Percentiles rank a stretch among this genome's conserved stretches.
Evolutionary conservation across 192 early-diverging fungal genomes (phyloP).

Genomic region (Martensiomyces pterosporus): DNA sequence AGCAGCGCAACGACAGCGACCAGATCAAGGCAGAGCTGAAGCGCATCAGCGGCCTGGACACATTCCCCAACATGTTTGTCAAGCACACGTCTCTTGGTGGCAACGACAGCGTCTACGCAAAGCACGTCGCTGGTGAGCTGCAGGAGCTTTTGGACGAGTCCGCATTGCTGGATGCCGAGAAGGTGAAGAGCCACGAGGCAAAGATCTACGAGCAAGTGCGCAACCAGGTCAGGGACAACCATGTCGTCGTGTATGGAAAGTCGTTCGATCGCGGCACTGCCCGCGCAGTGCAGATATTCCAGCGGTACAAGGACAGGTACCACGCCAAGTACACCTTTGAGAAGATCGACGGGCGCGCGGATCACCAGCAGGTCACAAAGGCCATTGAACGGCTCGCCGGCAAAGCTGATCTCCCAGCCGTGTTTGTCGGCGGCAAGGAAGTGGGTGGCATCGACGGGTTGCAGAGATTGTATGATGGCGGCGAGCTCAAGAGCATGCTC

Average conservation of each 20-base stretch:
- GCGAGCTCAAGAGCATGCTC: conserved; percentile 1
- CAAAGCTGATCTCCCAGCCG: not conserved
- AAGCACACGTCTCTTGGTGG: not conserved
- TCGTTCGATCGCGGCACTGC: not conserved
- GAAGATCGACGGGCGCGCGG: conserved; percentile 3
- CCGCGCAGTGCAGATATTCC: not conserved
- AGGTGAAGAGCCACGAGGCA: conserved; percentile 2
- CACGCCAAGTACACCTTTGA: not conserved
- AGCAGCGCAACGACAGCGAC: not conserved
- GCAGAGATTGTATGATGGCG: conserved; percentile 1
- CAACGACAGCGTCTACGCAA: conserved; percentile 3
- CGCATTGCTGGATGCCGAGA: not conserved
- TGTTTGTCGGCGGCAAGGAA: conserved; percentile 3
- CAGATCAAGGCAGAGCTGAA: not conserved
- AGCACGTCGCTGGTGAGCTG: conserved; percentile 3
- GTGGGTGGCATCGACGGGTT: conserved; percentile 1
- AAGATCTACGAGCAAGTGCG: not conserved
- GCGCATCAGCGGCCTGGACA: not conserved
- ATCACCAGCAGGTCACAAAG: not conserved
- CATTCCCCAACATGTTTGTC: not conserved
- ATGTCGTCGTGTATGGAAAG: not conserved
- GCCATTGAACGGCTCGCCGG: not conserved
- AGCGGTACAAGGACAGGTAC: not conserved
- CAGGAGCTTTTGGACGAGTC: not conserved
- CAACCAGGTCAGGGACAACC: not conserved